These are phyloP conservation scores for Wickerhamomyces ciferrii DNA, from an alignment of 805 yeast genomes.

Conservation along the genomic window DNA sequence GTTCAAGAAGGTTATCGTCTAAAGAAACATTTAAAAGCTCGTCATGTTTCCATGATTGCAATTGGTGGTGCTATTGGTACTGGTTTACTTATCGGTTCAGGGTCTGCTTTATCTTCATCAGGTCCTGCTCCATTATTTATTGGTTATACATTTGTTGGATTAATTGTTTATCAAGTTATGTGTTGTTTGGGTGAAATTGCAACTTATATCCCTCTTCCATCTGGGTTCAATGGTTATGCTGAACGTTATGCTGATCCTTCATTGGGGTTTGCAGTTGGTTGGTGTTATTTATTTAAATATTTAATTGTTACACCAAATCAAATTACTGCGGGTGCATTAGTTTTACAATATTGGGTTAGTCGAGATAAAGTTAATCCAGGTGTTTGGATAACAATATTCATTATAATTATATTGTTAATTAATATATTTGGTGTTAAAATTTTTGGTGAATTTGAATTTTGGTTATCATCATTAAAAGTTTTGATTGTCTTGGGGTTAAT, in stretches of 20 bases:
- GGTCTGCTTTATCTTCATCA: conserved; percentile 47
- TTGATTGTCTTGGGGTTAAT: conserved; percentile 61
- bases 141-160: conserved; percentile 67
- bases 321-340: conserved; percentile 54
- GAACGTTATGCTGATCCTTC: conserved; percentile 32
- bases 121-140: conserved; percentile 56
- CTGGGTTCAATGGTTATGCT: conserved; percentile 63
- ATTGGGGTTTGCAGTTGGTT: conserved; percentile 23
- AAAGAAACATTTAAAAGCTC: conserved; percentile 35
- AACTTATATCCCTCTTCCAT: conserved; percentile 57
- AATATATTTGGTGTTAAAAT: conserved; percentile 49
- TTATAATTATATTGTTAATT: conserved; percentile 34
- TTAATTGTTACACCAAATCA: conserved; percentile 30
- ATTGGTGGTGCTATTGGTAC: conserved; percentile 73
- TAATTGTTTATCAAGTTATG: conserved; percentile 65
- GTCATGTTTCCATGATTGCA: conserved; percentile 65
- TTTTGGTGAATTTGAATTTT: conserved; percentile 54
- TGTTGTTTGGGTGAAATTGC: conserved; percentile 67
- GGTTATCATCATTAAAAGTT: conserved; percentile 42
- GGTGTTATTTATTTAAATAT: conserved; percentile 22
- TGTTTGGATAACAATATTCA: conserved; percentile 51
- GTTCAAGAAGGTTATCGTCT: conserved; percentile 19
- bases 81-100: conserved; percentile 64
- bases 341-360: conserved; percentile 42
- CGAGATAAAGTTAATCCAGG: conserved; percentile 40